Conservation (phyloP, 805 yeast genomes). For the Yarrowia keelungensis region DNA sequence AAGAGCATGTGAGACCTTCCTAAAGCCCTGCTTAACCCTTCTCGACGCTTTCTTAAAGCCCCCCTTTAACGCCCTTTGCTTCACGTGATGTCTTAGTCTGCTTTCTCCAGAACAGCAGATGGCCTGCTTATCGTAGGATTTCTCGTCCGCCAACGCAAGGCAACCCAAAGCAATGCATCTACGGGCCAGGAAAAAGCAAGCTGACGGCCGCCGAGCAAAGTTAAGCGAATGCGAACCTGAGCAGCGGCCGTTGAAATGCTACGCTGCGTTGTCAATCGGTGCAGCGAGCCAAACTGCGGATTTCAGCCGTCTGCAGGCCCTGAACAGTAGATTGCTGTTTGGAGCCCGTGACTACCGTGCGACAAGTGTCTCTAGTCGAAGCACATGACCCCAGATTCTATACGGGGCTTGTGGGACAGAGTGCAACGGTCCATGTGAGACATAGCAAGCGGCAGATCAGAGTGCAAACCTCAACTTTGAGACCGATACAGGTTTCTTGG, state of each 20-base stretch:
- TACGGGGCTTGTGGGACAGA: neutral
- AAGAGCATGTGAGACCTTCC: no score
- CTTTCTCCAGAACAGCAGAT: neutral
- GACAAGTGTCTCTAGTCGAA: no score
- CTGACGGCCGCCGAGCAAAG: neutral
- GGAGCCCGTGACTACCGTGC: no score
- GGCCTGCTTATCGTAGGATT: conserved; percentile 31
- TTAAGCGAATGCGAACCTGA: neutral
- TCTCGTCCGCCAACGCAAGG: neutral
- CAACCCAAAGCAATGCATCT: neutral
- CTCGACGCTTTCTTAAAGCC: no score
- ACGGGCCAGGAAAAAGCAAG: conserved; percentile 1
- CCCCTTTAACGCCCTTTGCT: neutral
- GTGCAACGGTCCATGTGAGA: neutral
- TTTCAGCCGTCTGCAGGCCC: no score
- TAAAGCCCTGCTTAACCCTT: no score
- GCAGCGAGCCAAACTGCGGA: no score
- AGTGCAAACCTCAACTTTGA: conserved; percentile 4
- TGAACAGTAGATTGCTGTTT: no score
- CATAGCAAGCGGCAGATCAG: neutral
- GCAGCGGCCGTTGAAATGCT: neutral
- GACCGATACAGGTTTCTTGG: neutral
- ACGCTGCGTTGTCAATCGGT: neutral
- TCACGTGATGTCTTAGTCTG: neutral
- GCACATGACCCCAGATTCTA: no score